A percentile compares a stretch with the other conserved stretches of the same genome.
These are phyloP conservation scores for Erodium maritimum DNA, from an alignment of 345 rosid species.

Conservation along the genomic window DNA sequence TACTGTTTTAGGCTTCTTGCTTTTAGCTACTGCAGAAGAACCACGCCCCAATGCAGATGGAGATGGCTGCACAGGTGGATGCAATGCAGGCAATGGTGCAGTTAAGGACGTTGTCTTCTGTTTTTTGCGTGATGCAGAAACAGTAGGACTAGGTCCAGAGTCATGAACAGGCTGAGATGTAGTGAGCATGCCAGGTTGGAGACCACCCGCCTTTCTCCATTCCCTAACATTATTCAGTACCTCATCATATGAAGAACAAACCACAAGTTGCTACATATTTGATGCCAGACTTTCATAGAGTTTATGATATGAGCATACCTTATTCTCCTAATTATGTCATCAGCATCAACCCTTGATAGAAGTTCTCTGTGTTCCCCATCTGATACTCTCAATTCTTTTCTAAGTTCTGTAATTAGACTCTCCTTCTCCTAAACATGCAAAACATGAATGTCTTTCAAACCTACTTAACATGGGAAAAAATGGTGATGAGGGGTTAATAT, in stretches of 20 bases:
- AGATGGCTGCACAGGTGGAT: constrained; percentile 70
- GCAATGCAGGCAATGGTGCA: constrained; percentile 69
- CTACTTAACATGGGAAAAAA: not conserved
- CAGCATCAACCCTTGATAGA: constrained; percentile 74
- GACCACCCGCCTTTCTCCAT: constrained; percentile 73
- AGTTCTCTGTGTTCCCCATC: constrained; percentile 93
- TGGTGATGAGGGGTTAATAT: not conserved
- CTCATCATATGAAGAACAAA: constrained; percentile 16
- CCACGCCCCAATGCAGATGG: constrained; percentile 66
- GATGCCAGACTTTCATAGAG: constrained; percentile 6
- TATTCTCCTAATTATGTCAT: constrained; percentile 67
- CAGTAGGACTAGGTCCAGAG: constrained; percentile 61
- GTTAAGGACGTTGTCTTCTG: constrained; percentile 68
- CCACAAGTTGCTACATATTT: constrained; percentile 10
- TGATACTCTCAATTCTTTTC: constrained; percentile 90
- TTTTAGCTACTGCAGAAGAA: constrained; percentile 52
- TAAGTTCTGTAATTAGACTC: constrained; percentile 84
- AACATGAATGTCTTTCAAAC: constrained; percentile 8
- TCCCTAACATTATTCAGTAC: constrained; percentile 42
- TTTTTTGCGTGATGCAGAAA: constrained; percentile 84
- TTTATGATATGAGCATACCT: constrained; percentile 40
- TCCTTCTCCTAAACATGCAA: constrained; percentile 66
- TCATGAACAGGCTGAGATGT: constrained; percentile 54
- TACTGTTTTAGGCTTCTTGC: constrained; percentile 81
- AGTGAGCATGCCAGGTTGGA: constrained; percentile 53